A percentile compares a stretch with the other conserved stretches of the same genome.
phyloP scores from a whole-genome alignment of 106 monocot genomes.

The Allium cepa region DNA sequence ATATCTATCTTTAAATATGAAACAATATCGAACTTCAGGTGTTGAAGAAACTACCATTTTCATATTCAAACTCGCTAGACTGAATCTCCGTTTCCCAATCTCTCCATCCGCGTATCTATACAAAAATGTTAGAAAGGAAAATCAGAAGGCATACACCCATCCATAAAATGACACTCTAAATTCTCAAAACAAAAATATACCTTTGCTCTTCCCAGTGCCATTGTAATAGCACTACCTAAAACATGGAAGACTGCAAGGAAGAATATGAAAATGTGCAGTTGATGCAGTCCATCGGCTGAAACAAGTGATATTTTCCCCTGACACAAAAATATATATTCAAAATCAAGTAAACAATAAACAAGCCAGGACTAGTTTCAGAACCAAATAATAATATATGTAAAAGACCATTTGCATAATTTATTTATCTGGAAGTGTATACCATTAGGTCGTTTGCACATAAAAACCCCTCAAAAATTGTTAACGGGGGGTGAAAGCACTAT shows the following conservation, averaged over 20 bases:
- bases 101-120: conserved; percentile 68
- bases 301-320: conserved; percentile 74
- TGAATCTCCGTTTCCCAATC: conserved; percentile 62
- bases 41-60: conserved; percentile 31
- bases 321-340: too few species aligned
- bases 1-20: too few species aligned
- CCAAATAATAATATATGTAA: background rate
- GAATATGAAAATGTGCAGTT: conserved; percentile 86
- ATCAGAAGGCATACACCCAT: too few species aligned
- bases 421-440: too few species aligned
- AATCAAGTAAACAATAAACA: too few species aligned
- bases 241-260: conserved; percentile 79
- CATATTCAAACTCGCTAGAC: conserved; percentile 42
- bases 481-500: background rate
- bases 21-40: too few species aligned
- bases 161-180: too few species aligned
- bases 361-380: background rate
- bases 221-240: conserved; percentile 49
- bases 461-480: too few species aligned
- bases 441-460: too few species aligned
- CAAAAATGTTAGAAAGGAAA: background rate
- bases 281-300: conserved; percentile 50
- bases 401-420: too few species aligned
- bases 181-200: conserved; percentile 14
- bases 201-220: conserved; percentile 76